Evolutionary conservation across 2,329 filamentous ascomycete species (phyloP).

Genomic region (Trichoderma brevicompactum): DNA sequence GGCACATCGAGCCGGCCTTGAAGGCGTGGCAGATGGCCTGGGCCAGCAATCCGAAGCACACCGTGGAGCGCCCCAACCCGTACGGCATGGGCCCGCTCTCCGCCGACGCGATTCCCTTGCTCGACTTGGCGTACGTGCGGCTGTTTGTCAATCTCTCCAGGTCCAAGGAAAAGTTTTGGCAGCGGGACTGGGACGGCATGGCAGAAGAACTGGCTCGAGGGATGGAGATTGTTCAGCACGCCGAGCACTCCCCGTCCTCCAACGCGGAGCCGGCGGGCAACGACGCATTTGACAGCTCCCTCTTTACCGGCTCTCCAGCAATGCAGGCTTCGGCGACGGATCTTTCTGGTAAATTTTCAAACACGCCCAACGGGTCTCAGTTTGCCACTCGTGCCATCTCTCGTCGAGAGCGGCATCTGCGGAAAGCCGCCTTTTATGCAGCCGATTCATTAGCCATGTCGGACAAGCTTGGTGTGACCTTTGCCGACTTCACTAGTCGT

Average conservation of each 20-base stretch:
- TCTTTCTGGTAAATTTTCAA: conserved; percentile 46
- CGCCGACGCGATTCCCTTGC: conserved; percentile 85
- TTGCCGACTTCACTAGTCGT: conserved; percentile 79
- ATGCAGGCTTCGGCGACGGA: conserved; percentile 57
- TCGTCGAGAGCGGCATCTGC: conserved; percentile 82
- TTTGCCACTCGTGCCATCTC: conserved; percentile 56
- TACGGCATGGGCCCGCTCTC: conserved; percentile 81
- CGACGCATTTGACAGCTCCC: conserved; percentile 53
- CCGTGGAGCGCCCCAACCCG: conserved; percentile 81
- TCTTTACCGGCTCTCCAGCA: conserved; percentile 57
- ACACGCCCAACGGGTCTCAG: conserved; percentile 27
- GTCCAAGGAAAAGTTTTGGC: conserved; percentile 92
- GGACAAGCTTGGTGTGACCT: conserved; percentile 82
- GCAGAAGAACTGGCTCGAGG: conserved; percentile 82
- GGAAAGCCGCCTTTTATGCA: conserved; percentile 94
- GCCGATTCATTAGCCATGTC: conserved; percentile 89
- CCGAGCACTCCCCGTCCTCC: conserved; percentile 63
- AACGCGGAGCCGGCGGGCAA: conserved; percentile 50
- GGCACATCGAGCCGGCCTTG: conserved; percentile 90
- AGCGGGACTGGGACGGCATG: conserved; percentile 90
- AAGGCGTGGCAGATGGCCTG: conserved; percentile 94
- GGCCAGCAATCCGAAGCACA: conserved; percentile 84
- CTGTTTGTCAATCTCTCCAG: conserved; percentile 92
- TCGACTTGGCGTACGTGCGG: conserved; percentile 90
- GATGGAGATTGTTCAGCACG: conserved; percentile 74